These are phyloP conservation scores for Morella rubra DNA, from an alignment of 306 rosid species.

Conservation along the genomic window DNA sequence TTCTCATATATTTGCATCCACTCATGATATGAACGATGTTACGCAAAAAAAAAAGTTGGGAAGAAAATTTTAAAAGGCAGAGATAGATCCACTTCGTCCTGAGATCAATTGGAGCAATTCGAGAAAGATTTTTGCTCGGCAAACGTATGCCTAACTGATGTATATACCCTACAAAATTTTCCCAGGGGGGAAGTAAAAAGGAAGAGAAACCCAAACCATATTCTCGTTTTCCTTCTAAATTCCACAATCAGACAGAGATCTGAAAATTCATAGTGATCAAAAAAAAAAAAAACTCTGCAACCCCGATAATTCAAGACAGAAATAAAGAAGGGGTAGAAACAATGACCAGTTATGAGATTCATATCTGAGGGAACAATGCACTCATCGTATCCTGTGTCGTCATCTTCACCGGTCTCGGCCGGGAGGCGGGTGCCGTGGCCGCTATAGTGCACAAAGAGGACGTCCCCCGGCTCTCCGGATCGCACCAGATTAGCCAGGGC, in stretches of 20 bases:
- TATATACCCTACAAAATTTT: background rate
- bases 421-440: constrained; percentile 95
- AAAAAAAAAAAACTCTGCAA: background rate
- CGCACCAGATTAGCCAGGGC: constrained; percentile 51
- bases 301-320: background rate
- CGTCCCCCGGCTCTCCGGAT: constrained; percentile 57
- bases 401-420: constrained; percentile 87
- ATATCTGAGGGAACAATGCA: constrained; percentile 89
- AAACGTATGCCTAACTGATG: too few relatives aligned
- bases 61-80: too few relatives aligned
- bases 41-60: too few relatives aligned
- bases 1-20: background rate
- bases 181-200: background rate
- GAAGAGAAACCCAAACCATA: too few relatives aligned
- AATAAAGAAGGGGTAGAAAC: background rate
- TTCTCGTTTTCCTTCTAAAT: background rate
- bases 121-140: background rate
- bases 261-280: background rate
- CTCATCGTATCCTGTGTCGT: constrained; percentile 87
- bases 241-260: constrained; percentile 1
- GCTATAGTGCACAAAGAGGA: constrained; percentile 73
- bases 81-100: background rate
- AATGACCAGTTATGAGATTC: constrained; percentile 80
- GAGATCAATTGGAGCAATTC: background rate
- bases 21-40: too few relatives aligned